Base-by-base conservation (phyloP, 352 stramenopile genomes). In the Hyaloperonospora arabidopsidis region DNA sequence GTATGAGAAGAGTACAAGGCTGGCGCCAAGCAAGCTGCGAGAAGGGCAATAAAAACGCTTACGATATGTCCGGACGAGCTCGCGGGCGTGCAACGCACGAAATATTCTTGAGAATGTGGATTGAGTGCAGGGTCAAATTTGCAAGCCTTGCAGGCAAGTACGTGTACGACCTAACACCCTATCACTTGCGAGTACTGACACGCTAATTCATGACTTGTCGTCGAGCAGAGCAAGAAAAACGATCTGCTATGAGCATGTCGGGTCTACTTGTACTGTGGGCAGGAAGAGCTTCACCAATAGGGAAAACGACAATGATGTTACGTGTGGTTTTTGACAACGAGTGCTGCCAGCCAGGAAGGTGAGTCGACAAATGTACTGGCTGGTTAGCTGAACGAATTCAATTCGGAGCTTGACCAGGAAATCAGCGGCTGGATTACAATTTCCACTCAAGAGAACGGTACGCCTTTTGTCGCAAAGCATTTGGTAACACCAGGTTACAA, bases 201-300 rank as follows among this genome's bases (percentile, higher is more conserved):
- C n/a, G n/a, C n/a, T n/a, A n/a, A n/a, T n/a, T n/a, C n/a, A n/a
- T n/a, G 62, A 40, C 58, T 63, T 50, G 13, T 22, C 17, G 13
- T 43, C 8, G 35, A 49, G 44, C 45, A 72, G 87, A 97, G 54
- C 86, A 96, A 61, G 89, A 96, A 53, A 91, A 89, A 38, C n/a
- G 89, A 97, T 68, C 55, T 97, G 22, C 65, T 97, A 22, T 70
- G 83, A 25, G 85, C 88, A 28, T 97, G 97, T 57, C 76, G 86
- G 43, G 87, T 86, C n/a, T 63, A 87, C 28, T 70, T 97, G 25
- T 97, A 96, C 59, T 94, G 93, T 54, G 87, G 96, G 5, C 86
- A 97, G 51, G 87, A 90, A 45, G 89, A 97, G 56, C 74, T 97
- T 29, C 89, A 96, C 67, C 85, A 96, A 61, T 95, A 96, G 54